phyloP scores from a whole-genome alignment of 176 grass and related monocot species.

The Aechmea fasciata region DNA sequence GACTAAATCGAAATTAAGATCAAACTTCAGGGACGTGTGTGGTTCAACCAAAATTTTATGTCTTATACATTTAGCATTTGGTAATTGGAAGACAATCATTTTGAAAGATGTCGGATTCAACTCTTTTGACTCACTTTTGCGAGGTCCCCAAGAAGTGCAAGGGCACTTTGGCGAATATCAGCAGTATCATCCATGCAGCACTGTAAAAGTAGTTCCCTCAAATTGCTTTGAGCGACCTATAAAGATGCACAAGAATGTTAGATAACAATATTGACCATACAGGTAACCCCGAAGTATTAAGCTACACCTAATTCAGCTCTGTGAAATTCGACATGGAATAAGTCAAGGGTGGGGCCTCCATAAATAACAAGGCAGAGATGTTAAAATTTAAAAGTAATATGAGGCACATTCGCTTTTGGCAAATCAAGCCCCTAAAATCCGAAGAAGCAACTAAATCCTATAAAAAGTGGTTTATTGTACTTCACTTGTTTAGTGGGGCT shows the following conservation, averaged over 20 bases:
- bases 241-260: constrained; percentile 19
- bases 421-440: too few relatives aligned
- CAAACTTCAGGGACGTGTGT: not conserved
- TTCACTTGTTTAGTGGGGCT: not conserved
- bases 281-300: not conserved
- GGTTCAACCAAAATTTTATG: not conserved
- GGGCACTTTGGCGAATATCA: constrained; percentile 90
- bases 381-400: too few relatives aligned
- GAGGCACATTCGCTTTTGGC: too few relatives aligned
- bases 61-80: not conserved
- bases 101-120: not conserved
- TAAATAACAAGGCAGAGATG: too few relatives aligned
- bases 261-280: not conserved
- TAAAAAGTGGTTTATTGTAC: too few relatives aligned
- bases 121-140: constrained; percentile 57
- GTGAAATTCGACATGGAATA: too few relatives aligned
- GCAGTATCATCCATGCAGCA: constrained; percentile 83
- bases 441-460: too few relatives aligned
- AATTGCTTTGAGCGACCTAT: constrained; percentile 79
- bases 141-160: constrained; percentile 91
- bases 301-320: not conserved
- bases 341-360: too few relatives aligned
- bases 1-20: too few relatives aligned
- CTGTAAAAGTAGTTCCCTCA: constrained; percentile 85
- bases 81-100: constrained; percentile 8